phyloP scores from a whole-genome alignment of 1,284 basidiomycete genomes.

The Apiotrichum montevideense region DNA sequence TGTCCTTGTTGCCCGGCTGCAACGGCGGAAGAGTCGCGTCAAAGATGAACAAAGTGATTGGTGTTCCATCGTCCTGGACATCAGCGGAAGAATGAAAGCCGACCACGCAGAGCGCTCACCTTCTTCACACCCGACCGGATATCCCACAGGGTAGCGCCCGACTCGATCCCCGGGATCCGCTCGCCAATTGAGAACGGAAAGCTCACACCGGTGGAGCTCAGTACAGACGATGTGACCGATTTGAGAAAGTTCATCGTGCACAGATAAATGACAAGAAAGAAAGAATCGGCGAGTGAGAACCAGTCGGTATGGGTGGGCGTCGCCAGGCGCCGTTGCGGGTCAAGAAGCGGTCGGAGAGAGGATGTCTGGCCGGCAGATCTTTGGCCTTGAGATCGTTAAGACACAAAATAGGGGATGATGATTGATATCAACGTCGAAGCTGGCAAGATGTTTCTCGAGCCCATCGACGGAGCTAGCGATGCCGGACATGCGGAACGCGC shows the following conservation, averaged over 20 bases:
- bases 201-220: slow-evolving; percentile 82
- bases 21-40: slow-evolving; percentile 54
- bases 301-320: too few species aligned
- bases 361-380: too few species aligned
- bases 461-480: too few species aligned
- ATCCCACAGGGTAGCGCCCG: slow-evolving; percentile 64
- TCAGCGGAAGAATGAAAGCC: neutral
- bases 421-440: too few species aligned
- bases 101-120: slow-evolving; percentile 50
- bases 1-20: slow-evolving; percentile 47
- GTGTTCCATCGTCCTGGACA: slow-evolving; percentile 73
- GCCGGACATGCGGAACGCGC: too few species aligned
- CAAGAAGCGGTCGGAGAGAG: too few species aligned
- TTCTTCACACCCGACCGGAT: slow-evolving; percentile 82
- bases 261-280: too few species aligned
- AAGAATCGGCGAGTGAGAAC: too few species aligned
- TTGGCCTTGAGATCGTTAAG: too few species aligned
- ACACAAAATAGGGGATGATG: too few species aligned
- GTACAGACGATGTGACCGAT: slow-evolving; percentile 58
- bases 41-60: slow-evolving; percentile 84
- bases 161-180: slow-evolving; percentile 63
- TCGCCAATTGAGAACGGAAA: slow-evolving; percentile 81
- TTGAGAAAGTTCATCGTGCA: slow-evolving; percentile 47
- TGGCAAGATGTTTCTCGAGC: too few species aligned
- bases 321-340: too few species aligned